A percentile compares a stretch with the other conserved stretches of the same genome.
Evolutionary conservation across 306 rosid genomes (phyloP).

Genomic region (Corylus avellana): DNA sequence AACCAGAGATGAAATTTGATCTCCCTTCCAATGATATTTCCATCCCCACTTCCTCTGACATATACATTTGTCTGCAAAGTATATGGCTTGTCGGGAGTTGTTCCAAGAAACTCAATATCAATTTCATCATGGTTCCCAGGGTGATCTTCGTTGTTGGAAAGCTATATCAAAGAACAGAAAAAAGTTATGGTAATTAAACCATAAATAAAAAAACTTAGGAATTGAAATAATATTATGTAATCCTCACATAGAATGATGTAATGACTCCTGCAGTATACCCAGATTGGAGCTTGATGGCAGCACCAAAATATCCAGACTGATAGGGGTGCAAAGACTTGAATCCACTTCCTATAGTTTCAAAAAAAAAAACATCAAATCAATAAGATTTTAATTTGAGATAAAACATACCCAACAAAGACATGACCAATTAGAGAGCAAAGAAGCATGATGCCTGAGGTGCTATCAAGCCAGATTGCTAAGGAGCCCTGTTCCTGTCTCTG

Average conservation of each 20-base stretch:
- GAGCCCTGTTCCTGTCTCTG: conserved; percentile 59
- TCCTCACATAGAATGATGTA: conserved; percentile 75
- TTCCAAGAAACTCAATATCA: conserved; percentile 88
- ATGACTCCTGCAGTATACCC: conserved; percentile 93
- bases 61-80: conserved; percentile 89
- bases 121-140: conserved; percentile 90
- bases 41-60: conserved; percentile 88
- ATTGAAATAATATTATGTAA: background rate
- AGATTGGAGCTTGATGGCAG: conserved; percentile 71
- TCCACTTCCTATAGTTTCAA: conserved; percentile 69
- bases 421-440: background rate
- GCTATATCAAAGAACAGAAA: conserved; percentile 39
- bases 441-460: conserved; percentile 48
- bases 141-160: conserved; percentile 81
- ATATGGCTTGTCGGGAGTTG: conserved; percentile 73
- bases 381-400: background rate
- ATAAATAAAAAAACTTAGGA: conserved; percentile 11
- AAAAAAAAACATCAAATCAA: background rate
- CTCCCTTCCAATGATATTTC: conserved; percentile 74
- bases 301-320: conserved; percentile 77
- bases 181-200: background rate
- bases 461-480: conserved; percentile 76
- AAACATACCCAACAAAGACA: background rate
- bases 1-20: conserved; percentile 87
- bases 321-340: conserved; percentile 70